These are phyloP conservation scores for Coix lacrymajobi DNA, from an alignment of 176 grass and related monocot species.

Conservation along the genomic window DNA sequence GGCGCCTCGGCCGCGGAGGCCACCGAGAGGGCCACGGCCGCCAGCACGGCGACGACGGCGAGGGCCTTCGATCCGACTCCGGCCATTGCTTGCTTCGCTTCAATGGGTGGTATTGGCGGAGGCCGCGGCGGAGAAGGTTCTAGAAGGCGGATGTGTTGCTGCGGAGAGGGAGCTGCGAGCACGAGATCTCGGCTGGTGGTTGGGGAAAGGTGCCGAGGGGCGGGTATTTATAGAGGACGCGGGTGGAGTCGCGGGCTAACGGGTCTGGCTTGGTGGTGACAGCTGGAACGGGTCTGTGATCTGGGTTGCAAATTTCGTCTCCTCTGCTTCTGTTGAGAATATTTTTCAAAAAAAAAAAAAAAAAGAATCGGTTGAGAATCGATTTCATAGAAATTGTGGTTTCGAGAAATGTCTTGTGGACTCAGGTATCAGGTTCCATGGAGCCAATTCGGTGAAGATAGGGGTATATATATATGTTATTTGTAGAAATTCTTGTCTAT, in stretches of 20 bases:
- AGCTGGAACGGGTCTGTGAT: neutral
- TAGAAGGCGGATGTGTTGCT: neutral
- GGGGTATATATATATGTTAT: no score
- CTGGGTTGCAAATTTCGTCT: neutral
- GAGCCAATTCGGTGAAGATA: neutral
- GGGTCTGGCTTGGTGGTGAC: neutral
- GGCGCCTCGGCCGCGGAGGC: slow-evolving; percentile 40
- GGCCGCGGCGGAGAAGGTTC: neutral
- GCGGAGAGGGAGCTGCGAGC: neutral
- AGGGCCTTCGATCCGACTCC: slow-evolving; percentile 39
- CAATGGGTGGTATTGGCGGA: neutral
- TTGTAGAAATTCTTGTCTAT: no score
- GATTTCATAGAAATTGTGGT: neutral
- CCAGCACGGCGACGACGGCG: slow-evolving; percentile 27
- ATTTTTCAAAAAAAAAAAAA: no score
- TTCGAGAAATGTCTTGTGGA: neutral
- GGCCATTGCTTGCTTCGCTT: slow-evolving; percentile 28
- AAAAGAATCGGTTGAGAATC: no score
- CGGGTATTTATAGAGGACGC: slow-evolving; percentile 22
- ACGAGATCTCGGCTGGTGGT: slow-evolving; percentile 2
- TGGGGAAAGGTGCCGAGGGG: neutral
- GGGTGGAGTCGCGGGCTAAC: slow-evolving; percentile 1
- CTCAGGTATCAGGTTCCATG: neutral
- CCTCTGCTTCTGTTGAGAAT: neutral
- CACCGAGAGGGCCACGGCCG: slow-evolving; percentile 18